A percentile compares a stretch with the other conserved stretches of the same genome.
Conservation (phyloP, 2,329 filamentous ascomycete genomes). For the Dichotomopilus funicola region DNA sequence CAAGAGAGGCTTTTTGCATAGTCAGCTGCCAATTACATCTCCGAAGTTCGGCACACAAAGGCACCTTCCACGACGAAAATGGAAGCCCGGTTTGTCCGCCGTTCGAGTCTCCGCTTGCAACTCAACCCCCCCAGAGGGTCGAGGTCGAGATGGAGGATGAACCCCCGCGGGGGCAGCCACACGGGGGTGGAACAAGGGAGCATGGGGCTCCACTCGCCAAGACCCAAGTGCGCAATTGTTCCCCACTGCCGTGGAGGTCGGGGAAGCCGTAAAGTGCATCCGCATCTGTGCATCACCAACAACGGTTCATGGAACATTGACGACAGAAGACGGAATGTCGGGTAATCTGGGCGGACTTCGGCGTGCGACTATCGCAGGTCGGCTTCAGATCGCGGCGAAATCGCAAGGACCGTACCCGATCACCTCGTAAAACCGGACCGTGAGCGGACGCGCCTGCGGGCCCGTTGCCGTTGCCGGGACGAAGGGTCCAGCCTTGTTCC, state of each 20-base stretch:
- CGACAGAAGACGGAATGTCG: not conserved
- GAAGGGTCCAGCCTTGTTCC: too few relatives aligned
- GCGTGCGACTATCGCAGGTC: not conserved
- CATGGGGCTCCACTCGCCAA: not conserved
- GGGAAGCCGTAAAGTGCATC: slow-evolving; percentile 11
- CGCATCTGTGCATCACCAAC: not conserved
- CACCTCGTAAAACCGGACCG: not conserved
- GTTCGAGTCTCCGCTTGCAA: too few relatives aligned
- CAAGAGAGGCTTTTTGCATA: not conserved
- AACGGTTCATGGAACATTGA: not conserved
- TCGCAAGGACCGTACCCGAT: not conserved
- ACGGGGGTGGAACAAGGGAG: not conserved
- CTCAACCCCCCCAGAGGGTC: too few relatives aligned
- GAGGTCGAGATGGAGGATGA: too few relatives aligned
- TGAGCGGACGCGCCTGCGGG: not conserved
- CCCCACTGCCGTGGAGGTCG: slow-evolving; percentile 4
- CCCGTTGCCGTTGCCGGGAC: too few relatives aligned
- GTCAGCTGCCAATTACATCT: not conserved
- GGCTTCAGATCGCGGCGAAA: not conserved
- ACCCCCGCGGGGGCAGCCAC: slow-evolving; percentile 1
- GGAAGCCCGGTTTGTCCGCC: too few relatives aligned
- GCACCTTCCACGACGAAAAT: not conserved
- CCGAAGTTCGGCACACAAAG: not conserved
- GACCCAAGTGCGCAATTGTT: not conserved
- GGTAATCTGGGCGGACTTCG: slow-evolving; percentile 1